Base-by-base conservation (phyloP, 2,329 filamentous ascomycete genomes). In the Aaosphaeria pasadenensis region DNA sequence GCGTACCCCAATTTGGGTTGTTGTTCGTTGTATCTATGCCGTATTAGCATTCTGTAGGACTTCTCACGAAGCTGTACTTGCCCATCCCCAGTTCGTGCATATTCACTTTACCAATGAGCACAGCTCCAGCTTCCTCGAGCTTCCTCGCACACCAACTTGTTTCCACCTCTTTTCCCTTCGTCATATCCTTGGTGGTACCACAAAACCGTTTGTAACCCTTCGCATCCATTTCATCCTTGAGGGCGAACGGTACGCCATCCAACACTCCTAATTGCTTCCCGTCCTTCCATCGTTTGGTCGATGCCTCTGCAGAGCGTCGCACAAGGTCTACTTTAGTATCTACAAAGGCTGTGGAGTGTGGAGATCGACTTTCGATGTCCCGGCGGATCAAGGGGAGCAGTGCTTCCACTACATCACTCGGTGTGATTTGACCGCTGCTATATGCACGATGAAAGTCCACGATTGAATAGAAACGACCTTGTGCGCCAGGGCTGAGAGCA, bases 31-130 rank as follows among this genome's bases (percentile, higher is more conserved):
- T 89, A 60, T 94, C 87, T 73, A 51, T 29, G 5, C n/a, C 7
- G 42, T n/a, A 42, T 47, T 11, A 51, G 41, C 39, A 5, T 36
- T 9, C 3, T 2, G 9, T 36, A 11, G 33, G 9, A 36, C 9
- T 36, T 36, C 9, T 11, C 9, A 36, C 9, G 9, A 36, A 36
- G 13, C 13, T 13, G 38, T 29, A 64, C 75, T 58, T 69, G 72
- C 81, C 85, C 58, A 88, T 81, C 1, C 89, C 90, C 36, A 91
- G 68, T 71, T 90, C 89, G 67, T 90, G 88, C 87, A 91, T 94
- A 44, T 80, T 86, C 50, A 85, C 82, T 73, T 89, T 91, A 17
- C 86, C 90, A 47, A 91, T 74, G 44, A 90, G 75, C 24, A 95
- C 74, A 2, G 86, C 89, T 1, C 90, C 90, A 1, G 84, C 85